Base-by-base conservation (phyloP, 768 basidiomycete genomes). In the Lepiota subincarnata region DNA sequence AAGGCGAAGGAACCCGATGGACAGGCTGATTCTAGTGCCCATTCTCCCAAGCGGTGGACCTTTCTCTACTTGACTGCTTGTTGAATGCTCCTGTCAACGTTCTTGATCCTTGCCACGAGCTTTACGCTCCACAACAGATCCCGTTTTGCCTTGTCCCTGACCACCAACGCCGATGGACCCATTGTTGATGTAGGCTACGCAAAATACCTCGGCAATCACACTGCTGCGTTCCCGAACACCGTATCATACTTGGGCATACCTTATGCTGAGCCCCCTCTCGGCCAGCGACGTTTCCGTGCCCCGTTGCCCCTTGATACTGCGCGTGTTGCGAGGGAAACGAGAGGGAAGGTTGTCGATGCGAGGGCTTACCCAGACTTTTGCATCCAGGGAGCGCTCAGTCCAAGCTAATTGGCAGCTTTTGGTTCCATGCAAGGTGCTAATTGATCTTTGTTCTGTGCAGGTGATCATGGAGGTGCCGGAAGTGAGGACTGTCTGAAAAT, bases 401-500 rank as follows among this genome's bases (percentile, higher is more conserved):
- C 26, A 13, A 43, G 55, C 47, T 4, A 46, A 44, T 51, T 40
- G n/a, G 11, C 28, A 35, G 14, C n/a, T n/a, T 8, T 5, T 46
- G 42, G 3, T 10, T 26, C 16, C 10, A 31, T 8, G 31, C 18
- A 16, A 3, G 24, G 22, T 13, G 1, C 20, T 16, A 46, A 4
- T 28, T 43, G 38, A 35, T 13, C 39, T 48, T 45, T 24, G 10
- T 44, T 36, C 20, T 40, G 14, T 56, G 6, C 37, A 83, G 79
- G 42, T 16, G 82, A 82, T 60, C 73, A 77, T 19, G 83, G 84
- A 44, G 83, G 84, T 26, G 81, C 81, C 11, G 84, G 85, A 10
- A 79, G 77, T 39, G 84, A 86, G 66, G 83, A 86, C 57, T 86
- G 83, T 57, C 64, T 86, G 31, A 84, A 85, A 44, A 68, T 85